These are phyloP conservation scores for Acephala macrosclerotiorum DNA, from an alignment of 2,329 filamentous ascomycete genomes.

Conservation along the genomic window DNA sequence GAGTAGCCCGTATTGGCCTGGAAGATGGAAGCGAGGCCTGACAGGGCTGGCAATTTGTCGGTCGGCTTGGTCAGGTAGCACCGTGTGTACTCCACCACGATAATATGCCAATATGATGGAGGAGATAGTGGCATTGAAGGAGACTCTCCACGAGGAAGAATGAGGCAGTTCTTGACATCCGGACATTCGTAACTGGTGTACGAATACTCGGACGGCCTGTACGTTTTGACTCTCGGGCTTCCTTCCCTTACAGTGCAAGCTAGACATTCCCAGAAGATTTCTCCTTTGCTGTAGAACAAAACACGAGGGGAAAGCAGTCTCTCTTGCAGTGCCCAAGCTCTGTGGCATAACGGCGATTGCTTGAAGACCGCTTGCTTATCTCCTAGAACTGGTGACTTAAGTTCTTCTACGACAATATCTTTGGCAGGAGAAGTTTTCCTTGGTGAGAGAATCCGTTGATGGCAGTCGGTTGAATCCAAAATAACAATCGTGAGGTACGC, in stretches of 20 bases:
- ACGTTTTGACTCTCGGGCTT: background rate
- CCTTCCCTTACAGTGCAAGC: constrained; percentile 1
- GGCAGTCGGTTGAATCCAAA: background rate
- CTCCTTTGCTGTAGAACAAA: constrained; percentile 38
- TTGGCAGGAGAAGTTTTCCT: background rate
- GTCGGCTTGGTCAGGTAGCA: background rate
- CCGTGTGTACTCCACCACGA: background rate
- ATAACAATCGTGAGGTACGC: background rate
- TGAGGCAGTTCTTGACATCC: constrained; percentile 6
- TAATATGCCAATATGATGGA: constrained; percentile 1
- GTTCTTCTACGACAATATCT: background rate
- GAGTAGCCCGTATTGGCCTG: background rate
- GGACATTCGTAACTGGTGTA: constrained; percentile 1
- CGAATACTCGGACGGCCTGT: constrained; percentile 9
- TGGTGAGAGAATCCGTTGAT: background rate
- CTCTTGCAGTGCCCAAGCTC: constrained; percentile 32
- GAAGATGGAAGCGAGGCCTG: background rate
- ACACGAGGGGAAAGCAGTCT: constrained; percentile 20
- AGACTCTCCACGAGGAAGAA: background rate
- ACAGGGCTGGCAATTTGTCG: constrained; percentile 2
- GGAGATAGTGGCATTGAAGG: background rate
- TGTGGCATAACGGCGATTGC: constrained; percentile 7
- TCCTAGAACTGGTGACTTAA: background rate
- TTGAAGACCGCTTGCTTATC: background rate
- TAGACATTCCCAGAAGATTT: constrained; percentile 8